Evolutionary conservation across 148 eudicot species (phyloP).

Genomic region (Diospyros lotus): DNA sequence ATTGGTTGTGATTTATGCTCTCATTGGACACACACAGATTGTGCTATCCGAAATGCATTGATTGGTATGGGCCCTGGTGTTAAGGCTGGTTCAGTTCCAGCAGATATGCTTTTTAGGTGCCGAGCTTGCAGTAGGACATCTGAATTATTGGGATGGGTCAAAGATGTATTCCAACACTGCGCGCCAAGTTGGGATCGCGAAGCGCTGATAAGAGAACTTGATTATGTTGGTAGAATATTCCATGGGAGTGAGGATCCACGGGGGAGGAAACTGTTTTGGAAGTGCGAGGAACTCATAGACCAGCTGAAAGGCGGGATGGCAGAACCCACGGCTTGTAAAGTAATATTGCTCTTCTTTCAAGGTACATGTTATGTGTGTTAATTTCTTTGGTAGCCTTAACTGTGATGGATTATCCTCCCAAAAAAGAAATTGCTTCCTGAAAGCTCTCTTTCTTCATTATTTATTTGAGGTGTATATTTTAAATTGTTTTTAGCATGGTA

Average conservation of each 20-base stretch:
- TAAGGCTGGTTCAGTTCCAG: constrained; percentile 29
- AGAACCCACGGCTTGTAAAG: constrained; percentile 46
- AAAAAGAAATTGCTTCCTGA: constrained; percentile 1
- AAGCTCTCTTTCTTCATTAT: background rate
- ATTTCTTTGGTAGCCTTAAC: background rate
- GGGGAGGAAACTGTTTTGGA: constrained; percentile 61
- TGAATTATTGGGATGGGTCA: constrained; percentile 68
- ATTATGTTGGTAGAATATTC: constrained; percentile 55
- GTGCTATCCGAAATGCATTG: constrained; percentile 64
- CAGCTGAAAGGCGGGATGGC: constrained; percentile 47
- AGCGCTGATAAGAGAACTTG: constrained; percentile 56
- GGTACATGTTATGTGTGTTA: constrained; percentile 24
- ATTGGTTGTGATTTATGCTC: constrained; percentile 65
- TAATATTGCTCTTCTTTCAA: constrained; percentile 47
- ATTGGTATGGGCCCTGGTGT: constrained; percentile 50
- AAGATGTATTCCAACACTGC: constrained; percentile 65
- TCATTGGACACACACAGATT: constrained; percentile 76
- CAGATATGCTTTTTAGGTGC: constrained; percentile 65
- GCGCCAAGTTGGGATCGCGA: constrained; percentile 63
- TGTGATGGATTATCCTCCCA: background rate
- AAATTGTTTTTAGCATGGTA: background rate
- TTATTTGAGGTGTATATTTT: background rate
- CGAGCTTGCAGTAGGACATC: constrained; percentile 61
- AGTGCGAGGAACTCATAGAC: constrained; percentile 62
- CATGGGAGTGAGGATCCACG: constrained; percentile 60